phyloP scores from a whole-genome alignment of 345 rosid species.

The Citrus trifoliata region DNA sequence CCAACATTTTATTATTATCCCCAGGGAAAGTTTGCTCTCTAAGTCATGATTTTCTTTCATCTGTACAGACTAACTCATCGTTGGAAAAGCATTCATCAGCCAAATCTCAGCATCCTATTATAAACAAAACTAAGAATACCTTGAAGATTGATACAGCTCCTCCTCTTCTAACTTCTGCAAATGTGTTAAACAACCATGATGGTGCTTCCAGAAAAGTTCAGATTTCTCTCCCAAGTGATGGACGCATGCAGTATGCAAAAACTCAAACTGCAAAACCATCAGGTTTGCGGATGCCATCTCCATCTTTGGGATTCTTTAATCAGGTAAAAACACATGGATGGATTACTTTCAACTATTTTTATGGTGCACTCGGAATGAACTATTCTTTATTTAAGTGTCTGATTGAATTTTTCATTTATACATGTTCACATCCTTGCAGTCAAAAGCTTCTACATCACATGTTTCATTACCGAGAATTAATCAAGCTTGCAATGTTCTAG shows the following conservation, averaged over 20 bases:
- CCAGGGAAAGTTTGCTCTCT: conserved; percentile 2
- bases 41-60: background rate
- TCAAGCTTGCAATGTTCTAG: conserved; percentile 27
- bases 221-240: conserved; percentile 29
- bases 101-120: conserved; percentile 24
- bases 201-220: conserved; percentile 25
- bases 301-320: conserved; percentile 79
- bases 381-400: background rate
- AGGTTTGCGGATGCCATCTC: conserved; percentile 88
- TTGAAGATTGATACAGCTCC: conserved; percentile 31
- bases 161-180: conserved; percentile 26
- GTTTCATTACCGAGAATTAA: conserved; percentile 31
- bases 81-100: conserved; percentile 31
- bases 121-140: conserved; percentile 27
- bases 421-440: conserved; percentile 47
- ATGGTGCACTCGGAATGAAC: background rate
- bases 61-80: conserved; percentile 41
- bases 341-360: background rate
- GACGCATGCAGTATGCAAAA: conserved; percentile 27
- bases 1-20: background rate
- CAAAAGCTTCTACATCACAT: conserved; percentile 44
- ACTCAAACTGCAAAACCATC: conserved; percentile 56
- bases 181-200: conserved; percentile 22
- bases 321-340: conserved; percentile 42
- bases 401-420: conserved; percentile 1